These are phyloP conservation scores for Lagerstroemia fauriei DNA, from an alignment of 441 rosid species.

Conservation along the genomic window DNA sequence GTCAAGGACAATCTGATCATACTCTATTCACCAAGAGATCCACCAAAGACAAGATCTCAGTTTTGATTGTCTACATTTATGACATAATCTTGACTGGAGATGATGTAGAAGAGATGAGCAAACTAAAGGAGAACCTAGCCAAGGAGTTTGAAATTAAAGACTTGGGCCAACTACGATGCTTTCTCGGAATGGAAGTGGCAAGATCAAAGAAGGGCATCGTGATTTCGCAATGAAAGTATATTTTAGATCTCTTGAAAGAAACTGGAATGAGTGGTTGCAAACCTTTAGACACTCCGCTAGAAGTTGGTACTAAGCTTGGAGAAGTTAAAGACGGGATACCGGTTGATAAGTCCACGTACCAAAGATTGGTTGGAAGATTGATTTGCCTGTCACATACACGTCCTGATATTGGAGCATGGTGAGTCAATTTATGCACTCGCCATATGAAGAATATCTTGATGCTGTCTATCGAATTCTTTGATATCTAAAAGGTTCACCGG, in stretches of 20 bases:
- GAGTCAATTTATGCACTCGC: not conserved
- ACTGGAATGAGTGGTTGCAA: not conserved
- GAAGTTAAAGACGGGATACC: not conserved
- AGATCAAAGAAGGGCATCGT: too few relatives aligned
- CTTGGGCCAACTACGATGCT: too few relatives aligned
- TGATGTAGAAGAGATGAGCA: too few relatives aligned
- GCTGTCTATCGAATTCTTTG: not conserved
- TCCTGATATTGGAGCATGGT: constrained; percentile 1
- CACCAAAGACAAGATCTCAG: too few relatives aligned
- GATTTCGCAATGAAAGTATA: too few relatives aligned
- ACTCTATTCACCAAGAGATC: too few relatives aligned
- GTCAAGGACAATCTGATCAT: too few relatives aligned
- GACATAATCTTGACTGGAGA: not conserved
- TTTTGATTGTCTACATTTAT: not conserved
- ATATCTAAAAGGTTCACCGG: not conserved
- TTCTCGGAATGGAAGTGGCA: too few relatives aligned
- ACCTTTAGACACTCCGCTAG: not conserved
- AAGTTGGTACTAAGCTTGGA: not conserved
- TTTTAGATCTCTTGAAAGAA: too few relatives aligned
- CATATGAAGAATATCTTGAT: not conserved
- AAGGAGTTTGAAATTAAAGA: too few relatives aligned
- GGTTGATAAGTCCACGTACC: not conserved
- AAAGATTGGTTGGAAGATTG: not conserved
- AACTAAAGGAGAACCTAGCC: too few relatives aligned
- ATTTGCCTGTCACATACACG: not conserved